Percentiles rank a stretch among this genome's conserved stretches.
Conservation (phyloP, 495 filamentous ascomycete genomes). For the Apodospora peruviana region DNA sequence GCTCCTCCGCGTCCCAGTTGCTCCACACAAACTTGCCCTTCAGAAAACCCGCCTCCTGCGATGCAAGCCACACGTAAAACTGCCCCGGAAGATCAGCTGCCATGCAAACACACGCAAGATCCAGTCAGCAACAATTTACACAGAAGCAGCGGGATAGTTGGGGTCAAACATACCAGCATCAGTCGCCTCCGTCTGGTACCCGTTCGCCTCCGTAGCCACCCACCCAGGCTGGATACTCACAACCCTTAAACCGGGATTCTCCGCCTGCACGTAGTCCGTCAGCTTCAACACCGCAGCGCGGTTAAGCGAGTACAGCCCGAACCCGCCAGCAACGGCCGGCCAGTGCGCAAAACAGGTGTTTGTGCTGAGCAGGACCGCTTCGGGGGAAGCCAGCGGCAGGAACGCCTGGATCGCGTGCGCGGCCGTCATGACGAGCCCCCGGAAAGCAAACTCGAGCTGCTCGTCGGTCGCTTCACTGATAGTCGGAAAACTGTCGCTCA, state of each 20-base stretch:
- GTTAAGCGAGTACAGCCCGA: not conserved
- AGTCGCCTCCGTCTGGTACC: not conserved
- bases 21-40: conserved; percentile 44
- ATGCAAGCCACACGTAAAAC: conserved; percentile 44
- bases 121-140: no score
- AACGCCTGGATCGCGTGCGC: conserved; percentile 32
- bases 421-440: conserved; percentile 38
- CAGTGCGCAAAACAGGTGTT: not conserved
- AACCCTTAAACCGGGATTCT: not conserved
- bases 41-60: conserved; percentile 41
- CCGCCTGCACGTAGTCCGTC: not conserved
- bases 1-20: conserved; percentile 48
- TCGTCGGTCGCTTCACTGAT: conserved; percentile 19
- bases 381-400: not conserved
- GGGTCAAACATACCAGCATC: not conserved
- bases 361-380: conserved; percentile 4
- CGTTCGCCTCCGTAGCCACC: not conserved
- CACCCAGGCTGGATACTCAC: not conserved
- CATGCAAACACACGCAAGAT: no score
- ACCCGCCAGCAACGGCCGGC: not conserved
- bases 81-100: conserved; percentile 34
- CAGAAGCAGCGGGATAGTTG: no score
- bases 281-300: not conserved
- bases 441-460: conserved; percentile 3
- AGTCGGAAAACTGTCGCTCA: not conserved